A percentile compares a stretch with the other conserved stretches of the same genome.
Evolutionary conservation across 441 rosid species (phyloP).

Genomic region (Adansonia grandidieri): DNA sequence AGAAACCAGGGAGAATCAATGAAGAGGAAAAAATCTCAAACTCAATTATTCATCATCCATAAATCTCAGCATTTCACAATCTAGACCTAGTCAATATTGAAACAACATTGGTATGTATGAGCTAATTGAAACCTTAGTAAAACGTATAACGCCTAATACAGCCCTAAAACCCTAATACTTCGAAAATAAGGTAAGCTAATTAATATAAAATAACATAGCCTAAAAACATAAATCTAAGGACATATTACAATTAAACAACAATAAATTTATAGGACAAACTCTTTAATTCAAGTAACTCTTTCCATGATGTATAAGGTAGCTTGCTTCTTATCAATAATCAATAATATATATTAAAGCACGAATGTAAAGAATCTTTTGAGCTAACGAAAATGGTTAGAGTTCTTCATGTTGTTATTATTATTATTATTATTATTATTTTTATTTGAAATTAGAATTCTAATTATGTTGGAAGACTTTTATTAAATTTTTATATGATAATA

Average conservation of each 20-base stretch:
- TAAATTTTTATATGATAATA: too few relatives aligned
- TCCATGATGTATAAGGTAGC: not conserved
- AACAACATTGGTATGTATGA: not conserved
- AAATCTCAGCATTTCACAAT: not conserved
- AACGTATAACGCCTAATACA: not conserved
- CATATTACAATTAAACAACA: not conserved
- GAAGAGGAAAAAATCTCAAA: not conserved
- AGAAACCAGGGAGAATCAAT: constrained; percentile 6
- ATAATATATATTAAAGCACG: too few relatives aligned
- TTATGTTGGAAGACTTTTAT: too few relatives aligned
- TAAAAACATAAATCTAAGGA: not conserved
- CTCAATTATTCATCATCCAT: not conserved
- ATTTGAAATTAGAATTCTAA: too few relatives aligned
- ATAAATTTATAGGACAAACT: not conserved
- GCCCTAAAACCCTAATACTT: not conserved
- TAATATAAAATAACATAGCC: not conserved
- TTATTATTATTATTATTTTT: too few relatives aligned
- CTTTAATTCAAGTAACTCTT: not conserved
- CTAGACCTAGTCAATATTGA: not conserved
- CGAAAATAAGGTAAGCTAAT: not conserved
- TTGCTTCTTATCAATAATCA: not conserved
- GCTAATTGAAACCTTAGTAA: not conserved
- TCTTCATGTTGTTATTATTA: too few relatives aligned
- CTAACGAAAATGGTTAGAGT: too few relatives aligned
- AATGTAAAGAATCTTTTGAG: too few relatives aligned